Conservation (phyloP, 192 early-diverging fungal species). For the Coemansia interrupta region DNA sequence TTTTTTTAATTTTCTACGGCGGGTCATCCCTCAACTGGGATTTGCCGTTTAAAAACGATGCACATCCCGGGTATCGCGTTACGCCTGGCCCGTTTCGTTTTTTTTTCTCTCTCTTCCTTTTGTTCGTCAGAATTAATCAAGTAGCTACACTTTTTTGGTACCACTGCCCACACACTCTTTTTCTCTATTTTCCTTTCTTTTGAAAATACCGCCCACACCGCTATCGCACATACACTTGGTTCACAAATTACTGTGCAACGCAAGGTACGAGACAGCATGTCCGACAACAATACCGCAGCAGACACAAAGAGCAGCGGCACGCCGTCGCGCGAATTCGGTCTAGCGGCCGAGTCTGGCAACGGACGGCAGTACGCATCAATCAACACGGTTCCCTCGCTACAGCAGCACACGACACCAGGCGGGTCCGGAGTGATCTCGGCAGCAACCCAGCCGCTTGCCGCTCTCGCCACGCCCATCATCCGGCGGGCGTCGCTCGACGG, state of each 20-base stretch:
- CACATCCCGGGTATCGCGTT: too few species aligned
- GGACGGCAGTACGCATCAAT: slow-evolving; percentile 34
- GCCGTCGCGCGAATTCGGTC: too few species aligned
- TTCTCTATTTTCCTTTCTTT: background rate
- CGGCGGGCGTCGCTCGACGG: slow-evolving; percentile 10
- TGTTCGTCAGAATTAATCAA: background rate
- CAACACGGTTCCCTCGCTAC: slow-evolving; percentile 22
- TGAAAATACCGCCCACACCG: background rate
- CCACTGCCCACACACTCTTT: background rate
- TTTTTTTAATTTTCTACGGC: too few species aligned
- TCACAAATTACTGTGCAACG: too few species aligned
- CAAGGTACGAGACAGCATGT: background rate
- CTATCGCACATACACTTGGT: too few species aligned
- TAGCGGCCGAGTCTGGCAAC: background rate
- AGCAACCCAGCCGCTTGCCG: slow-evolving; percentile 16
- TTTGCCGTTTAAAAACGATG: background rate
- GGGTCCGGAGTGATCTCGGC: slow-evolving; percentile 15
- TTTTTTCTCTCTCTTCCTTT: background rate
- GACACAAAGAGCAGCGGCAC: background rate
- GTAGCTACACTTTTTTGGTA: background rate
- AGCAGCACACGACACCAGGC: slow-evolving; percentile 10
- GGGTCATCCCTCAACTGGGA: slow-evolving; percentile 14
- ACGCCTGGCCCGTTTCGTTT: background rate
- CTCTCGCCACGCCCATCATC: slow-evolving; percentile 16
- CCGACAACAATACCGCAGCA: background rate